Evolutionary conservation across 768 basidiomycete species (phyloP), one percentile per base, ranked within the genome.

Genomic region (Cystobasidium ongulense): DNA sequence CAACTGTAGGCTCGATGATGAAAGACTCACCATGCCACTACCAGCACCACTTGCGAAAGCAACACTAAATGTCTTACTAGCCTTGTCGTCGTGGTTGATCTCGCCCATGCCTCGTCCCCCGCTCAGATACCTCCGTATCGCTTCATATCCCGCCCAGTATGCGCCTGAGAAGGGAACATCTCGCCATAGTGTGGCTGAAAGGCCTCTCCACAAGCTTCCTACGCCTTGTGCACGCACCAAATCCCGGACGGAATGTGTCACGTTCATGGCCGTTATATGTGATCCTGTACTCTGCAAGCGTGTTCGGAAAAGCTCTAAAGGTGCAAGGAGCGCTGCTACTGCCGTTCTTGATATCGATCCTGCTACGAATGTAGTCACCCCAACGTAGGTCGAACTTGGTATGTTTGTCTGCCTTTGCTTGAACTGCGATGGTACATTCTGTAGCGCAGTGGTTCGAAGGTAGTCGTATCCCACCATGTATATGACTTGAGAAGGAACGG

Each of bases 391-490:
- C 27, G 52, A 21, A 5, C 29, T 43, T 0, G 76, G 59, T 0
- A 54, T 43, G 5, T 39, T 29, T 73, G 62, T 1, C 53, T 17
- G n/a, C 50, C 43, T 27, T 35, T 25, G 36, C 38, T 29, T 23
- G 25, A 74, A 75, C 68, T 73, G 78, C 71, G 11, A 21, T 10
- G 50, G 77, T 1, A 57, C 77, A 1, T 53, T 59, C 10, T 52
- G 33, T 72, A 77, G 80, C 75, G 70, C 75, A 0, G 17, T 59
- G 41, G 74, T 77, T 63, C 79, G 73, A 0, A 97, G 86, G 80
- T 91, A 87, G 81, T 97, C 94, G 81, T 98, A 98, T 23, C 91
- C 91, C 73, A 98, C 85, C 87, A 99, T 99, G 81, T 99, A 98
- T 35, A 88, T 85, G 62, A 93, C 91, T 46, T 93, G 87, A 0